Percentiles rank a stretch among this genome's conserved stretches.
phyloP scores from a whole-genome alignment of 2,329 filamentous ascomycete genomes.

The Myriosclerotinia scirpicola region DNA sequence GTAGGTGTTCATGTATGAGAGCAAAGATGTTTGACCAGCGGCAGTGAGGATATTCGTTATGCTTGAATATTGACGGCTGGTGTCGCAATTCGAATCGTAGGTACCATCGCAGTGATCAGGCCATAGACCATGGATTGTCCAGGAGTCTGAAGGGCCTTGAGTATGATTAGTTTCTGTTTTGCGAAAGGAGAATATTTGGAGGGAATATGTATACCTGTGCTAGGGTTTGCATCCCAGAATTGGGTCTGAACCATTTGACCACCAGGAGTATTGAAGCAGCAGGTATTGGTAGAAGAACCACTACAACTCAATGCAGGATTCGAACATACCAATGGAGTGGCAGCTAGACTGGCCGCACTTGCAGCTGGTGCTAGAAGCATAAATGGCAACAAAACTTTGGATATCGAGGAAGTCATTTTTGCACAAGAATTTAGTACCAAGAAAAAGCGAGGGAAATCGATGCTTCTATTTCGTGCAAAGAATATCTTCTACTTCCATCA shows the following conservation, averaged over 20 bases:
- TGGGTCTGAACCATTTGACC: slow-evolving; percentile 73
- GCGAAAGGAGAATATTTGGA: background rate
- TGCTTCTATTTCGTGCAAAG: slow-evolving; percentile 13
- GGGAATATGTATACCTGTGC: slow-evolving; percentile 41
- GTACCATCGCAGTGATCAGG: slow-evolving; percentile 68
- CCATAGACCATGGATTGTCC: slow-evolving; percentile 71
- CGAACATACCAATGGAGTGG: slow-evolving; percentile 34
- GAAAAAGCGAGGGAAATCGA: slow-evolving; percentile 12
- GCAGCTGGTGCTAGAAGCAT: slow-evolving; percentile 20
- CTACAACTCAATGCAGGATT: slow-evolving; percentile 48
- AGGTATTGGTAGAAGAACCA: slow-evolving; percentile 59
- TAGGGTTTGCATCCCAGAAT: slow-evolving; percentile 71
- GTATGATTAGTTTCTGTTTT: background rate
- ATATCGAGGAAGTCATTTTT: slow-evolving; percentile 16
- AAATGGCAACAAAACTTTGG: slow-evolving; percentile 15
- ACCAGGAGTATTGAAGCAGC: slow-evolving; percentile 73
- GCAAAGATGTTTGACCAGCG: slow-evolving; percentile 53
- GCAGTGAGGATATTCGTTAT: slow-evolving; percentile 61
- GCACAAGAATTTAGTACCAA: background rate
- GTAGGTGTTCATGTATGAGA: slow-evolving; percentile 67
- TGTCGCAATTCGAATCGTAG: slow-evolving; percentile 66
- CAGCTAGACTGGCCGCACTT: slow-evolving; percentile 27
- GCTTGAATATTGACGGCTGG: slow-evolving; percentile 60
- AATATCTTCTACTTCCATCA: background rate
- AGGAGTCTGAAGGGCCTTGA: slow-evolving; percentile 56